Evolutionary conservation across 2,329 filamentous ascomycete genomes (phyloP).

Genomic region (Balansia obtecta): DNA sequence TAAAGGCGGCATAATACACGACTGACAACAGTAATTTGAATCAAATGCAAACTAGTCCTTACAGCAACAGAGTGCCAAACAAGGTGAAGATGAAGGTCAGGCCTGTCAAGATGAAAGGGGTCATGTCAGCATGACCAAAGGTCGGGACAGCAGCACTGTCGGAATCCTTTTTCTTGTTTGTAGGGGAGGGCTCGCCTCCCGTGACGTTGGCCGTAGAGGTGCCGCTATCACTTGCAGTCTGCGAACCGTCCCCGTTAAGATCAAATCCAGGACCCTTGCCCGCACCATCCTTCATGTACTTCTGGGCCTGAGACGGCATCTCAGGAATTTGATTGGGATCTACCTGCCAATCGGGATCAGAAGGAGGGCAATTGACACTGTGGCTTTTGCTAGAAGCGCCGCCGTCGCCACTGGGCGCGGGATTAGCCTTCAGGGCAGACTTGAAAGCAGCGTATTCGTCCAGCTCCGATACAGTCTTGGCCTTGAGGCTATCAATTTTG

Average conservation of each 20-base stretch:
- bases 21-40: background rate
- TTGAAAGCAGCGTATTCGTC: slow-evolving; percentile 49
- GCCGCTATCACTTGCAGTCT: slow-evolving; percentile 34
- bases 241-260: slow-evolving; percentile 39
- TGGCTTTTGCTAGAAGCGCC: slow-evolving; percentile 36
- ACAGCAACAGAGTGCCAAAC: slow-evolving; percentile 28
- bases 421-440: slow-evolving; percentile 32
- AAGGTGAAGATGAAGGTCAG: slow-evolving; percentile 23
- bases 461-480: slow-evolving; percentile 39
- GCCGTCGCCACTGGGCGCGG: slow-evolving; percentile 37
- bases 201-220: slow-evolving; percentile 32
- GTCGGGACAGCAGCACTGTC: slow-evolving; percentile 20
- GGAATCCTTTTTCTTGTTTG: slow-evolving; percentile 11
- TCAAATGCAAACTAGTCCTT: slow-evolving; percentile 10
- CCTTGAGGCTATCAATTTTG: slow-evolving; percentile 46
- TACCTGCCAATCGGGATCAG: slow-evolving; percentile 37
- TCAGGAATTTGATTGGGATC: slow-evolving; percentile 35
- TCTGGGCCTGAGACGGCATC: slow-evolving; percentile 36
- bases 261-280: slow-evolving; percentile 40
- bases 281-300: slow-evolving; percentile 42
- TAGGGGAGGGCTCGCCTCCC: slow-evolving; percentile 19
- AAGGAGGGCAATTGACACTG: slow-evolving; percentile 35
- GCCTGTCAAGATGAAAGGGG: slow-evolving; percentile 24
- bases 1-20: slow-evolving; percentile 6
- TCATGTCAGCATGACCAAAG: slow-evolving; percentile 15